Evolutionary conservation across 2,329 filamentous ascomycete species (phyloP).

Genomic region (Penicillium sp.): DNA sequence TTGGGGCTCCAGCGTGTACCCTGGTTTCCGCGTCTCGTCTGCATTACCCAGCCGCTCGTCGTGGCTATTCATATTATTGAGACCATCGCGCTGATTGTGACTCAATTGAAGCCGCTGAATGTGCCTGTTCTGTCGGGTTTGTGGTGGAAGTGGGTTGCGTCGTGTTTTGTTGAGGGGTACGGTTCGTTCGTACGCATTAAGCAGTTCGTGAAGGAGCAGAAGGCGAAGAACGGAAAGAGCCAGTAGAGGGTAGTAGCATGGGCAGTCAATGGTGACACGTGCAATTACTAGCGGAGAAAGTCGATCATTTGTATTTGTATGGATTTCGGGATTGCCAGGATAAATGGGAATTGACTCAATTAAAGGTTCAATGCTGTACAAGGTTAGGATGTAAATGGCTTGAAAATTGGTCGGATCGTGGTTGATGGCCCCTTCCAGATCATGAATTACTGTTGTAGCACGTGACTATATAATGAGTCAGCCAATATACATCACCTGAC

Average conservation of each 20-base stretch:
- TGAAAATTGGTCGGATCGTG: neutral
- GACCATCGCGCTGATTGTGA: slow-evolving; percentile 48
- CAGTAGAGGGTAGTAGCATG: slow-evolving; percentile 13
- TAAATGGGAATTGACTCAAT: neutral
- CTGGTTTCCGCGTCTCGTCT: slow-evolving; percentile 59
- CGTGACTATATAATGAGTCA: slow-evolving; percentile 16
- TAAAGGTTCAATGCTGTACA: neutral
- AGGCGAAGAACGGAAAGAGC: slow-evolving; percentile 33
- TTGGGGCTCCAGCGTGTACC: slow-evolving; percentile 56
- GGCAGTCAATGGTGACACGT: neutral
- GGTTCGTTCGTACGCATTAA: slow-evolving; percentile 51
- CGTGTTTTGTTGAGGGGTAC: slow-evolving; percentile 55
- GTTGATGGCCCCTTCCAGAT: neutral
- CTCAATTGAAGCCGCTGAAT: slow-evolving; percentile 52
- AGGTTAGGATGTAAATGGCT: neutral
- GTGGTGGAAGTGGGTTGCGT: slow-evolving; percentile 57
- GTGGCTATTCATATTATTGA: slow-evolving; percentile 67
- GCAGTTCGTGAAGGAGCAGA: slow-evolving; percentile 43
- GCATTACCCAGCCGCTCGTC: slow-evolving; percentile 60
- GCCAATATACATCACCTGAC: slow-evolving; percentile 25
- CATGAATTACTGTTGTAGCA: neutral
- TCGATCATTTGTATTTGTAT: neutral
- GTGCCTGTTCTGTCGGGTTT: slow-evolving; percentile 49
- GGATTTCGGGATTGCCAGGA: neutral
- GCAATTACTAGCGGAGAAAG: neutral